Conservation (phyloP, 1,284 basidiomycete species). For the Gomphus bonarii region DNA sequence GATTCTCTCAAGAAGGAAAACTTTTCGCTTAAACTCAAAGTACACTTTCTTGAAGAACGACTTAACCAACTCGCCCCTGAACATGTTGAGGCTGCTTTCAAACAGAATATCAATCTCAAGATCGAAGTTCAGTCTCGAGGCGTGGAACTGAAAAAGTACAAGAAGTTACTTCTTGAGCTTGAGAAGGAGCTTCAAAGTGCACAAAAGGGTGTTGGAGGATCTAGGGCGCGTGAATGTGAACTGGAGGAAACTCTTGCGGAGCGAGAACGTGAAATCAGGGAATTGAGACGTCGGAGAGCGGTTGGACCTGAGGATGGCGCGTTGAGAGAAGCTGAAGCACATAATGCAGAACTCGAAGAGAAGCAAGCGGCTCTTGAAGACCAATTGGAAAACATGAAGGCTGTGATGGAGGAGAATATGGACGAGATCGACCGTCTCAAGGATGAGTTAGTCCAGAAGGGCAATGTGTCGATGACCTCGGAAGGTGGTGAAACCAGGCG, state of each 20-base stretch:
- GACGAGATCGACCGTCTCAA: slow-evolving; percentile 62
- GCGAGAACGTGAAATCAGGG: slow-evolving; percentile 55
- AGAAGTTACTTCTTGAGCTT: slow-evolving; percentile 78
- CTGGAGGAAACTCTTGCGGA: slow-evolving; percentile 61
- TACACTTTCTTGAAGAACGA: slow-evolving; percentile 88
- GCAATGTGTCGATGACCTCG: slow-evolving; percentile 28
- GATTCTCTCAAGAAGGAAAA: slow-evolving; percentile 92
- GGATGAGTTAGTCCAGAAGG: slow-evolving; percentile 48
- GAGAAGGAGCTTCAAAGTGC: slow-evolving; percentile 68
- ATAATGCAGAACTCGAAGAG: slow-evolving; percentile 48
- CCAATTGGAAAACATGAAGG: slow-evolving; percentile 54
- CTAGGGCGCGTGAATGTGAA: slow-evolving; percentile 42
- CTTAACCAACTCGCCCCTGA: slow-evolving; percentile 83
- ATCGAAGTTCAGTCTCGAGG: slow-evolving; percentile 85
- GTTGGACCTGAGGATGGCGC: slow-evolving; percentile 34
- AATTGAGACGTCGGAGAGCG: slow-evolving; percentile 39
- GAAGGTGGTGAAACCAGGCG: slow-evolving; percentile 27
- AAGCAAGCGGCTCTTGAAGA: slow-evolving; percentile 32
- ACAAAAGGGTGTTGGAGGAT: slow-evolving; percentile 42
- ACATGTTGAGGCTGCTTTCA: slow-evolving; percentile 82
- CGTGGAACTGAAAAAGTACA: slow-evolving; percentile 89
- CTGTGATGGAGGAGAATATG: slow-evolving; percentile 64
- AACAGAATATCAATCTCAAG: slow-evolving; percentile 91
- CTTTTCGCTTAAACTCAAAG: slow-evolving; percentile 88
- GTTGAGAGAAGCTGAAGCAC: slow-evolving; percentile 42